phyloP scores from a whole-genome alignment of 2,329 filamentous ascomycete genomes.

The Tetracladium maxilliforme region DNA sequence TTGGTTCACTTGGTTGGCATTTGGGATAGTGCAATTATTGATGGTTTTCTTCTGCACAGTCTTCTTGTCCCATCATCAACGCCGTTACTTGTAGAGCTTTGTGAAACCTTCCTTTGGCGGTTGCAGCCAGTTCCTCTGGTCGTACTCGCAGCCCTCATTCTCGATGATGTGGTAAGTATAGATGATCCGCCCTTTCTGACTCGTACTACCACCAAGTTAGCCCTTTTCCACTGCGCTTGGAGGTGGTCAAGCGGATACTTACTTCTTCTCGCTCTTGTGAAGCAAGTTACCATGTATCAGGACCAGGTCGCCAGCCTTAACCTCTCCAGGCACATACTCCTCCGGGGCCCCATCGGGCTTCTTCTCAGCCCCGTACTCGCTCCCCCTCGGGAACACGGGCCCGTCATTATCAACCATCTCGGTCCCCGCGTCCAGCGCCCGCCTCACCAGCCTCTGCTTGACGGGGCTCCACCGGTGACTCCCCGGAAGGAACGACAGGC shows the following conservation, averaged over 20 bases:
- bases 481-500: conserved; percentile 72
- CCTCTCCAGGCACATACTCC: conserved; percentile 67
- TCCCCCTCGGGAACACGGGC: conserved; percentile 41
- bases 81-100: conserved; percentile 37
- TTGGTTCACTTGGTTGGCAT: too few species aligned
- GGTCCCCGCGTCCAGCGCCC: conserved; percentile 35
- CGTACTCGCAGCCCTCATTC: conserved; percentile 58
- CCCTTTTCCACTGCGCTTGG: too few species aligned
- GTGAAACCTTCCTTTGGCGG: conserved; percentile 71
- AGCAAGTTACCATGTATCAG: conserved; percentile 91
- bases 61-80: too few species aligned
- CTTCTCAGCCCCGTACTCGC: conserved; percentile 27
- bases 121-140: conserved; percentile 86
- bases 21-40: too few species aligned
- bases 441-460: conserved; percentile 60
- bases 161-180: conserved; percentile 98
- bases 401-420: conserved; percentile 60
- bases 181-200: conserved; percentile 75
- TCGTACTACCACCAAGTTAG: too few species aligned
- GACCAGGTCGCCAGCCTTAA: conserved; percentile 81
- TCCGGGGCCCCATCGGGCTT: conserved; percentile 27
- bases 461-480: conserved; percentile 65
- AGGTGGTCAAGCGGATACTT: too few species aligned
- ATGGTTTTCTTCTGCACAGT: too few species aligned
- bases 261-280: conserved; percentile 97